Evolutionary conservation across 108 stramenopile genomes (phyloP), one percentile per base, ranked within the genome.

Genomic region (Skeletonema tropicum): DNA sequence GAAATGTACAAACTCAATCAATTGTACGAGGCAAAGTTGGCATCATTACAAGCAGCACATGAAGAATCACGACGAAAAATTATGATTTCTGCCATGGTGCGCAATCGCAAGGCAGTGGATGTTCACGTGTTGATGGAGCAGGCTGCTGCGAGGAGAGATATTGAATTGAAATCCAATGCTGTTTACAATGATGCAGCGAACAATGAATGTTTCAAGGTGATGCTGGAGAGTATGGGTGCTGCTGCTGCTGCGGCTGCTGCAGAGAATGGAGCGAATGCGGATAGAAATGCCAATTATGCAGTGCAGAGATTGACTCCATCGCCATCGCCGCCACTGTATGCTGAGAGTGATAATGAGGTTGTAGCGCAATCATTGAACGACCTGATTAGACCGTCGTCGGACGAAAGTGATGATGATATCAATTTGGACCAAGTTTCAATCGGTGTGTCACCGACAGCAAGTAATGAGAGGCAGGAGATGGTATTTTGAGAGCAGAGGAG

Each of bases 51-150:
- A 55, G 82, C 88, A 3, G 90, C 91, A 21, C 90, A 93, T 48
- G 91, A 92, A 71, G 68, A 92, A 48, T 92, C 92, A 0, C 91
- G 92, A 75, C 87, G 92, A 45, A 88, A 91, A 75, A 79, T 96
- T 19, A 89, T 93, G 77, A 85, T 90, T 17, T 90, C 90, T 11
- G 92, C 95, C 6, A 79, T 79, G 66, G 68, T 92, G 14, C 83
- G 95, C 60, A 92, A 93, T 70, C 59, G 64, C 9, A 77, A 85
- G 30, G 91, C 92, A 5, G 75, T 96, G 36, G 92, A 93, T 80
- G 92, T 92, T 10, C 74, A 84, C 3, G 52, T 68, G 8, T 70
- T 96, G 38, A 96, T 96, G 95, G 77, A 82, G 46, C 83, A 89
- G 61, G 92, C 95, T 10, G 89, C 90, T 5, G 76, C 75, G 33